Evolutionary conservation across 83 land plant genomes (phyloP), one percentile per base, ranked within the genome.

Genomic region (Thuja plicata): DNA sequence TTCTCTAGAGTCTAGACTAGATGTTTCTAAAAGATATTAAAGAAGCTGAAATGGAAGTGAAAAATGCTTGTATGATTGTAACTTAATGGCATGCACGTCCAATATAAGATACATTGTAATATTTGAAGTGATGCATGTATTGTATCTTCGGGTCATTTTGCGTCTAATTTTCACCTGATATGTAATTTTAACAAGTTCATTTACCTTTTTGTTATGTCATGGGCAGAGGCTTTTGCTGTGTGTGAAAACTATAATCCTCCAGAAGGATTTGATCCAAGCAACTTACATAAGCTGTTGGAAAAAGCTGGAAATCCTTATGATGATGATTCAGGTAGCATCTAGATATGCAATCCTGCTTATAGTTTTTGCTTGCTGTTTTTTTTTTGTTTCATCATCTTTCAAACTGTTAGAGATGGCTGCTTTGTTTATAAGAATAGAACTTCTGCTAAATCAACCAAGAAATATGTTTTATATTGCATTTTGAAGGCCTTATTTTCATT

Each of bases 141-240:
- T 66, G 32, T 66, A 66, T 66, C 10, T 9, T 8, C 8, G 73
- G 10, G 79, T 34, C 17, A 0, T 76, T 35, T 76, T 35, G 8
- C 38, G 32, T 27, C 9, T 2, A 73, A n/a, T 11, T n/a, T 32
- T n/a, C 77, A n/a, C 30, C 15, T n/a, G 77, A 73, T 4, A 60
- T 19, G 70, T 60, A 60, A 66, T 66, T 66, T 66, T 66, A 24
- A 66, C 73, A 66, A 27, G 24, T 12, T 34, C 19, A 76, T 76
- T 76, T 9, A 32, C 79, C 2, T 34, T 66, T 62, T 24, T 86
- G 38, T 74, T 79, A 17, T 60, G 43, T 91, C 7, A 46, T 5
- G 55, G 89, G 35, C 95, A 97, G 99, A 98, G 91, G 99, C 99
- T 82, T 98, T 98, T 93, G 99, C 95, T 54, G 99, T 98, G 86